Evolutionary conservation across 164 flowering plant genomes (phyloP).

Genomic region (Saururus chinensis): DNA sequence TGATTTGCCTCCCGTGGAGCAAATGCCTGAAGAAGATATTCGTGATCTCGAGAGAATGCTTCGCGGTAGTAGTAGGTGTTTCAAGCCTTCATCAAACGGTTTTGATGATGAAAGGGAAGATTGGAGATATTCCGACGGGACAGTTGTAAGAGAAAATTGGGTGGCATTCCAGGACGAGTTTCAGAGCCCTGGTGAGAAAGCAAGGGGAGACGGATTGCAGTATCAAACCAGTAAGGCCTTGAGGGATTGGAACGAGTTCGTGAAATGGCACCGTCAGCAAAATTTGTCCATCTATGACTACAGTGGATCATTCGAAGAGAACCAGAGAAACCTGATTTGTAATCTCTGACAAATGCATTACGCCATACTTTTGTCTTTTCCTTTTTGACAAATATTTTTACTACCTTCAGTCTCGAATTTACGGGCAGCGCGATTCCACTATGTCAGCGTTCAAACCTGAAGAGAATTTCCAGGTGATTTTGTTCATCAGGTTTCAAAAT

Average conservation of each 20-base stretch:
- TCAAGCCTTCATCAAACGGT: background rate
- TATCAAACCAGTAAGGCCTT: background rate
- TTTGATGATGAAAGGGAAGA: slow-evolving; percentile 4
- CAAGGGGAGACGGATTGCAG: background rate
- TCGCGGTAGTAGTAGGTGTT: slow-evolving; percentile 18
- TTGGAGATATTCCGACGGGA: slow-evolving; percentile 10
- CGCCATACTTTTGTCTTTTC: too few species aligned
- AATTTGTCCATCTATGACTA: background rate
- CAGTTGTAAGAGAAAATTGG: slow-evolving; percentile 54
- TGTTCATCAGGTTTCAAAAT: too few species aligned
- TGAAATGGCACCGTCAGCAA: background rate
- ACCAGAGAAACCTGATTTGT: slow-evolving; percentile 1
- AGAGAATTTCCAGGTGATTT: too few species aligned
- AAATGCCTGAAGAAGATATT: slow-evolving; percentile 58
- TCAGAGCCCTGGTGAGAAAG: background rate
- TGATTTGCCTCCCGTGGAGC: slow-evolving; percentile 36
- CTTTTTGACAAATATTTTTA: too few species aligned
- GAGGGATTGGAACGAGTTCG: slow-evolving; percentile 1
- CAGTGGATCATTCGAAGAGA: background rate
- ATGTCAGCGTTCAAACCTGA: too few species aligned
- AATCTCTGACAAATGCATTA: too few species aligned
- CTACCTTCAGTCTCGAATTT: too few species aligned
- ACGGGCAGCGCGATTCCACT: too few species aligned
- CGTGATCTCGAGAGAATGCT: slow-evolving; percentile 43
- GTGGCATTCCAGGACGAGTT: slow-evolving; percentile 58